Evolutionary conservation across 805 yeast genomes (phyloP).

Genomic region (Lipomyces anomalus): DNA sequence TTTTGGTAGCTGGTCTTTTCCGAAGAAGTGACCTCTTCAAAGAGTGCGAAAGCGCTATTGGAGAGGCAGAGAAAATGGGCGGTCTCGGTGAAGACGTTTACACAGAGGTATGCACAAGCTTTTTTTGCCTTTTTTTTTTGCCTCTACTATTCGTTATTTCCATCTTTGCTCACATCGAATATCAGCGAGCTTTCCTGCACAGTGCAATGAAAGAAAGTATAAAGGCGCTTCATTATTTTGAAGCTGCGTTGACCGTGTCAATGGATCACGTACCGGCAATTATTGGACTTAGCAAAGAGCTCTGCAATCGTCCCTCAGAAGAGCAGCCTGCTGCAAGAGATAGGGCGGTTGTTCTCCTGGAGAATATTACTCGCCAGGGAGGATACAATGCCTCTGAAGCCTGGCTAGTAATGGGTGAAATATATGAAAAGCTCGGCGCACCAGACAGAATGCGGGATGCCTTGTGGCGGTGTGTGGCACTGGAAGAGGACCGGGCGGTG

Average conservation of each 20-base stretch:
- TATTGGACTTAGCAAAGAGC: constrained; percentile 11
- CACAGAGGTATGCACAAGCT: constrained; percentile 12
- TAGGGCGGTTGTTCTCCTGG: constrained; percentile 20
- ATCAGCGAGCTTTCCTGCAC: too few species aligned
- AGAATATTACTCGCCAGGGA: constrained; percentile 10
- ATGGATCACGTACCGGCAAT: constrained; percentile 22
- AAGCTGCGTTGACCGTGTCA: constrained; percentile 22
- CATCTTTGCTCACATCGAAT: too few species aligned
- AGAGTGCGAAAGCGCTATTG: constrained; percentile 19
- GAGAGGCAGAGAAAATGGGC: constrained; percentile 20
- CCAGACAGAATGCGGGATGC: constrained; percentile 8
- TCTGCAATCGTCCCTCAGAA: constrained; percentile 5
- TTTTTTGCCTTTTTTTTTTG: background rate
- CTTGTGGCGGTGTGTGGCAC: constrained; percentile 15
- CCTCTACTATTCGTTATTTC: too few species aligned
- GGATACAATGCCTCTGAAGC: constrained; percentile 22
- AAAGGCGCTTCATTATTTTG: constrained; percentile 18
- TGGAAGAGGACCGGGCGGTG: constrained; percentile 20
- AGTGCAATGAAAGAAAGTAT: too few species aligned
- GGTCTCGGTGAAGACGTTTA: constrained; percentile 21
- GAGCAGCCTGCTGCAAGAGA: constrained; percentile 25
- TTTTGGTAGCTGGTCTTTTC: constrained; percentile 20
- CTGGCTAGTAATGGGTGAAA: constrained; percentile 18
- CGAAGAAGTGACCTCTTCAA: constrained; percentile 13
- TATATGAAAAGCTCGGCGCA: constrained; percentile 12